Evolutionary conservation across 805 yeast genomes (phyloP).

Genomic region (Candida germanica): DNA sequence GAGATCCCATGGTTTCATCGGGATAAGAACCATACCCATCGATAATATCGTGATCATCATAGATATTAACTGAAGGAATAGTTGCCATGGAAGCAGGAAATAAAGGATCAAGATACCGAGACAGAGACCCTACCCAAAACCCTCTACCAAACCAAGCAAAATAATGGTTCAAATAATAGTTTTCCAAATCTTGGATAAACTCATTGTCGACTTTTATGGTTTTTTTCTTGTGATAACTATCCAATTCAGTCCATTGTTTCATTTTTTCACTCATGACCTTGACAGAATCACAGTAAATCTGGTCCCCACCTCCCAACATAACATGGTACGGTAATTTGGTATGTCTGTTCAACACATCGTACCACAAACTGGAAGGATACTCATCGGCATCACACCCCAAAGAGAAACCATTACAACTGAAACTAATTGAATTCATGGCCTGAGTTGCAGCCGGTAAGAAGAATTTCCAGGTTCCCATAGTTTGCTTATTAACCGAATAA

Average conservation of each 20-base stretch:
- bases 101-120: constrained; percentile 62
- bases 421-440: constrained; percentile 79
- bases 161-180: constrained; percentile 72
- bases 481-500: constrained; percentile 53
- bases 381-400: constrained; percentile 60
- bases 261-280: constrained; percentile 54
- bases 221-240: constrained; percentile 44
- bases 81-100: constrained; percentile 75
- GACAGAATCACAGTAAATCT: constrained; percentile 83
- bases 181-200: constrained; percentile 52
- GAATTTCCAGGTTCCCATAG: constrained; percentile 49
- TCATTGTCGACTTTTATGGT: constrained; percentile 41
- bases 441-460: constrained; percentile 61
- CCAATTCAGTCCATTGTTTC: constrained; percentile 60
- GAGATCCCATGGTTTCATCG: constrained; percentile 68
- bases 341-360: constrained; percentile 74
- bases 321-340: constrained; percentile 68
- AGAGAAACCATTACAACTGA: constrained; percentile 91
- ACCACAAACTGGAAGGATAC: constrained; percentile 81
- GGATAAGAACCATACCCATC: constrained; percentile 94
- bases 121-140: constrained; percentile 68
- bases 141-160: constrained; percentile 90
- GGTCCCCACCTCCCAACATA: constrained; percentile 98
- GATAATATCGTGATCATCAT: constrained; percentile 94
- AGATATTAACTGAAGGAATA: constrained; percentile 83